Evolutionary conservation across 2,329 filamentous ascomycete species (phyloP).

Genomic region (Dactylellina cionopaga): DNA sequence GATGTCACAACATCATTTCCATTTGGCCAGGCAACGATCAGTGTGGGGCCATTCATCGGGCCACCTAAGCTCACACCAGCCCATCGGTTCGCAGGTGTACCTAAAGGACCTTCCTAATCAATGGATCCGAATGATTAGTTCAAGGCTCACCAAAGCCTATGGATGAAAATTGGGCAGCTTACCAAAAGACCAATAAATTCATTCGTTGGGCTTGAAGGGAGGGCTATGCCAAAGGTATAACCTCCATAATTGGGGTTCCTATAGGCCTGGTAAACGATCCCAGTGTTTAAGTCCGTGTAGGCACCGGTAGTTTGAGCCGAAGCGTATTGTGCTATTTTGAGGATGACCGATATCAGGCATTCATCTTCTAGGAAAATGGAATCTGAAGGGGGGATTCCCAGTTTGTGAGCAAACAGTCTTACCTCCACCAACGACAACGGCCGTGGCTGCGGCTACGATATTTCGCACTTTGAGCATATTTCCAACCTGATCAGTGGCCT

Average conservation of each 20-base stretch:
- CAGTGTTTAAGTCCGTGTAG: slow-evolving; percentile 63
- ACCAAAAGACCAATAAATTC: slow-evolving; percentile 70
- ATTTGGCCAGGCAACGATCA: slow-evolving; percentile 66
- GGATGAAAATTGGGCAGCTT: slow-evolving; percentile 40
- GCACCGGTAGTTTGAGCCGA: slow-evolving; percentile 56
- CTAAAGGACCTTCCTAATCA: slow-evolving; percentile 56
- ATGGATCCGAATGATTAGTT: slow-evolving; percentile 35
- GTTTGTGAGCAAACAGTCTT: not conserved
- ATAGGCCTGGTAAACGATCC: slow-evolving; percentile 63
- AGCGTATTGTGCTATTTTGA: slow-evolving; percentile 50
- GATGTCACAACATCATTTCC: slow-evolving; percentile 62
- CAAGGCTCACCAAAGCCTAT: too few species aligned
- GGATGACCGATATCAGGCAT: too few species aligned
- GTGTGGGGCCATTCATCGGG: slow-evolving; percentile 64
- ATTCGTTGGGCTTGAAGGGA: slow-evolving; percentile 64
- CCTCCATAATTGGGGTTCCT: slow-evolving; percentile 59
- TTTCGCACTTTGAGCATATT: slow-evolving; percentile 32
- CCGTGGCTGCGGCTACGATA: slow-evolving; percentile 15
- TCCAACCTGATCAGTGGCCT: not conserved
- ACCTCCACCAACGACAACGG: slow-evolving; percentile 23
- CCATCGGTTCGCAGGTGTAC: slow-evolving; percentile 64
- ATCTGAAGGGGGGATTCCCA: not conserved
- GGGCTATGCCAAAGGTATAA: slow-evolving; percentile 65
- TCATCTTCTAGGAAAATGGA: not conserved
- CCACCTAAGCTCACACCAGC: slow-evolving; percentile 65